phyloP scores from a whole-genome alignment of 305 asterid genomes.

The Plantago lanceolata region DNA sequence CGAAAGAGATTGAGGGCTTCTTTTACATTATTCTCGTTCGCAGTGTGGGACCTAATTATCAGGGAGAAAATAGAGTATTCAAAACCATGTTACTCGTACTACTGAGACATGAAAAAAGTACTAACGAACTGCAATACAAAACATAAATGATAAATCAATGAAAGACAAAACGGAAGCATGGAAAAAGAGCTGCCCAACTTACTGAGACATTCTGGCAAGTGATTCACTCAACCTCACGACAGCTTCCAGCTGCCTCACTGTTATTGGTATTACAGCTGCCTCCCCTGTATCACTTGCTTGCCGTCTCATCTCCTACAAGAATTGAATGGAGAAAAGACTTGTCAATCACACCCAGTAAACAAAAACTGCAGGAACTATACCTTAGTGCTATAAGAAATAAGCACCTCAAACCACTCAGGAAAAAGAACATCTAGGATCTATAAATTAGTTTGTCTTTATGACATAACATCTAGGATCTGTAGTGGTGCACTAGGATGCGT shows the following conservation, averaged over 20 bases:
- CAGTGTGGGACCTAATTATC: conserved; percentile 55
- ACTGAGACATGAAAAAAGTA: no score
- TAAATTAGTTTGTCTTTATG: no score
- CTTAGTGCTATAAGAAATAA: not conserved
- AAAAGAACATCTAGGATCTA: no score
- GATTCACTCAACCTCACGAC: conserved; percentile 91
- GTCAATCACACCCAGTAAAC: conserved; percentile 15
- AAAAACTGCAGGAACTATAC: conserved; percentile 1
- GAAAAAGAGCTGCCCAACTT: conserved; percentile 34
- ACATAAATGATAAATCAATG: no score
- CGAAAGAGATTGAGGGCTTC: conserved; percentile 89
- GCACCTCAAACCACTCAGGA: conserved; percentile 4
- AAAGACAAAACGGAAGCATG: not conserved
- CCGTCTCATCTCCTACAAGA: conserved; percentile 75
- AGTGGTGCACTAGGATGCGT: no score
- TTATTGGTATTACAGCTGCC: conserved; percentile 83
- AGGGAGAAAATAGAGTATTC: conserved; percentile 17
- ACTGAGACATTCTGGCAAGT: conserved; percentile 89
- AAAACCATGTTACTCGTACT: conserved; percentile 10
- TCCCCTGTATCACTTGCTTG: conserved; percentile 93
- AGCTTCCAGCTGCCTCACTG: conserved; percentile 97
- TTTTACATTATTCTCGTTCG: conserved; percentile 67
- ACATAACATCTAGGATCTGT: no score
- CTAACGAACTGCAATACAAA: not conserved
- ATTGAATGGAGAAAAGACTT: conserved; percentile 16